Evolutionary conservation across 768 basidiomycete genomes (phyloP), one percentile per base, ranked within the genome.

Genomic region (Agaricus blazei): DNA sequence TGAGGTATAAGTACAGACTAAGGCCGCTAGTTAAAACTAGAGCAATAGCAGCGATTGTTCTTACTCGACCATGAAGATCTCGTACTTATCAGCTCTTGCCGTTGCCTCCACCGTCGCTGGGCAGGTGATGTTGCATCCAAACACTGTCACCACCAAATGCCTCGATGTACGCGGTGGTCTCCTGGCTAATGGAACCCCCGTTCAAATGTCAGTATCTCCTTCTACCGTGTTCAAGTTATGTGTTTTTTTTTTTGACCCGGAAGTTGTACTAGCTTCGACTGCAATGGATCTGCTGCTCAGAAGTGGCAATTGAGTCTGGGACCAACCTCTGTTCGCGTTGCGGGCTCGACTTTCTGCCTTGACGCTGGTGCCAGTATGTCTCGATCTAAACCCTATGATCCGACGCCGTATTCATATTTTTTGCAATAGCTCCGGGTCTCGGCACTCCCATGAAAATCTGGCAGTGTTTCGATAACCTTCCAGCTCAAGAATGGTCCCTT

Each of bases 341-440:
- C 40, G 47, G 45, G 40, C 19, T 31, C 23, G n/a, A 60, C 63
- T 14, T 73, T 65, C 59, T 72, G 72, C 48, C 58, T 73, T 11
- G 73, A 74, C 40, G 70, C 70, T 4, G 68, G 72, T 26, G 64
- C 66, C 12, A 64, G 69, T 71, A 47, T 58, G 64, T 61, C 19
- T 19, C 19, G 19, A 19, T 19, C 19, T 19, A 19, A 19, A 19
- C 19, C 19, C 19, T 19, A 19, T 19, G 19, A 19, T 19, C 19
- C 19, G 19, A 19, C 19, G 19, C 19, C 19, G 19, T 19, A 19
- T 19, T 19, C 19, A 19, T 19, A 19, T 19, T 0, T 19, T 19
- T 19, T 19, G 19, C 19, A 19, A 19, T 19, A 56, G 28, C 52
- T n/a, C 56, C 52, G n/a, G 27, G 23, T 7, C 14, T 28, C 38